These are phyloP conservation scores for Fusarium transvaalense DNA, from an alignment of 2,329 filamentous ascomycete genomes.

Conservation along the genomic window DNA sequence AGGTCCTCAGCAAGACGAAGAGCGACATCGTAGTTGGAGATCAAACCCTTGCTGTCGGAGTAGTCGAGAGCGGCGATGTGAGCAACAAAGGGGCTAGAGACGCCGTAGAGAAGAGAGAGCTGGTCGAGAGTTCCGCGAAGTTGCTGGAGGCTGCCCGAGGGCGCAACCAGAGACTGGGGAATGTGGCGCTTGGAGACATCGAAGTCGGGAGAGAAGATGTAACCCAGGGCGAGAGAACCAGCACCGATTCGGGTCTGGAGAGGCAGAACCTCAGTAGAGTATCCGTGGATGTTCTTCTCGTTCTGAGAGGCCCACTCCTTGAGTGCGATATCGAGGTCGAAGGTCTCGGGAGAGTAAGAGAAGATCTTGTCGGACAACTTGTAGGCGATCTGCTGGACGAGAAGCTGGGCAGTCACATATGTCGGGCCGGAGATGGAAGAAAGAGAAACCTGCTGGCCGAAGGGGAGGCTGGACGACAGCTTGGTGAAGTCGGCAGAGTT, in stretches of 20 bases:
- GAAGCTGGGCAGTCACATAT: conserved; percentile 91
- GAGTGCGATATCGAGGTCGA: conserved; percentile 87
- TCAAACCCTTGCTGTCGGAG: conserved; percentile 74
- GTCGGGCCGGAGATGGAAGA: conserved; percentile 83
- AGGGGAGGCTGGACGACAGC: conserved; percentile 67
- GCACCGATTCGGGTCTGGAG: conserved; percentile 92
- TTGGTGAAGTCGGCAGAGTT: conserved; percentile 53
- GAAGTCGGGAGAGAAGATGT: conserved; percentile 98
- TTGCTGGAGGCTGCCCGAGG: conserved; percentile 83
- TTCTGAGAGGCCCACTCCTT: conserved; percentile 78
- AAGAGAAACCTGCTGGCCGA: conserved; percentile 67
- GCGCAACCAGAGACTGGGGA: conserved; percentile 90
- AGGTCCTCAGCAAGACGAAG: conserved; percentile 89
- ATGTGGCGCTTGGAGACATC: conserved; percentile 91
- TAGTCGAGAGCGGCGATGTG: conserved; percentile 95
- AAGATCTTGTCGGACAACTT: conserved; percentile 97
- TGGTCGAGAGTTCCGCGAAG: conserved; percentile 90
- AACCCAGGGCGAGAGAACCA: conserved; percentile 90
- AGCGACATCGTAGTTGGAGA: conserved; percentile 87
- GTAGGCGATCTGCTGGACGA: conserved; percentile 97
- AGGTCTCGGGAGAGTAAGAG: conserved; percentile 93
- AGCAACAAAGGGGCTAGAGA: conserved; percentile 92
- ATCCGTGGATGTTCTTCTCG: conserved; percentile 85
- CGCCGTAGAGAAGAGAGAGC: conserved; percentile 88
- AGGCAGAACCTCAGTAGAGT: conserved; percentile 79